Base-by-base conservation (phyloP, 2,329 filamentous ascomycete genomes). In the Fusarium napiforme region DNA sequence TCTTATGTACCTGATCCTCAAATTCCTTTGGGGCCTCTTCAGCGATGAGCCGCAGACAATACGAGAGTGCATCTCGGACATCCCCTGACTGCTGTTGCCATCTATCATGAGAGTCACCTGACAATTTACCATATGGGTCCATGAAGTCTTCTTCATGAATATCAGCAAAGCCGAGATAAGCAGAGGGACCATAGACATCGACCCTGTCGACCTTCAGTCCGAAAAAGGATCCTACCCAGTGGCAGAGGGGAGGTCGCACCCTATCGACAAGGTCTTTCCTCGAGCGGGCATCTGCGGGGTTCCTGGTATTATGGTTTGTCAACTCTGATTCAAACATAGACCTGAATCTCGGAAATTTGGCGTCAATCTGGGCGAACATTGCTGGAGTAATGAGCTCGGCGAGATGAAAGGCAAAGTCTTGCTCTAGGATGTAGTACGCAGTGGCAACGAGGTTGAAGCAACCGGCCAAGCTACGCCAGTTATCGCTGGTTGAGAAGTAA, bases 401-500 rank as follows among this genome's bases (percentile, higher is more conserved):
- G n/a, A 72, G 68, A 19, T 57, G 53, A 14, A 72, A 12, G 2
- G 40, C 19, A 0, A 71, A 12, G 30, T 50, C 40, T 26, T 55
- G 30, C 2, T 63, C 26, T 0, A 71, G 10, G 3, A 57, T 7
- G 21, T 50, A 14, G 34, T 67, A 57, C 14, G n/a, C 45, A 14
- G 49, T 47, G 3, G 28, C 39, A 2, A 32, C 47, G 9, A 30
- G 16, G 19, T 61, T 71, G 8, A 58, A 71, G 34, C 68, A 71
- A 19, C 55, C 49, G 0, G 68, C 67, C 7, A 68, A 40, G 7
- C 21, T 34, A 0, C 60, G 40, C 47, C 56, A 58, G 0, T 65
- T 53, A 7, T 71, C 52, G 46, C 1, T 15, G 0, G 74, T 76
- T 4, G 61, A 73, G 40, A 76, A 75, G 10, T 60, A 23, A 3